Percentiles rank a stretch among this genome's conserved stretches.
Conservation (phyloP, 768 basidiomycete genomes). For the Naganishia vaughanmartiniae region DNA sequence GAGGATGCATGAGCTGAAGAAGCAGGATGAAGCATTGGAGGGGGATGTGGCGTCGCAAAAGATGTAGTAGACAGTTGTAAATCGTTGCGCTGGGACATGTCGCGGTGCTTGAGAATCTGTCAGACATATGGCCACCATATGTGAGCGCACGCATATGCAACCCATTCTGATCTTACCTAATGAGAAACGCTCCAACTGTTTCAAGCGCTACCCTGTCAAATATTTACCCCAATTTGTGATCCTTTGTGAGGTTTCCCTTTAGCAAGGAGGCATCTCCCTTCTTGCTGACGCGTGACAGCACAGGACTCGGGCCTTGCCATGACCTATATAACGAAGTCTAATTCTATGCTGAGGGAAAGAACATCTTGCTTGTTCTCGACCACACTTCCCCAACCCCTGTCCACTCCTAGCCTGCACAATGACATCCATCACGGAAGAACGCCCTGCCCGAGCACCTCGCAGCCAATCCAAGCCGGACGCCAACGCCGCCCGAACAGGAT, state of each 20-base stretch:
- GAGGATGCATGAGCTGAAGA: neutral
- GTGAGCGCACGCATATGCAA: no score
- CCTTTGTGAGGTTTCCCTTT: neutral
- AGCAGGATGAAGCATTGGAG: neutral
- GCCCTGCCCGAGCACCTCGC: neutral
- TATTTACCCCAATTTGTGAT: neutral
- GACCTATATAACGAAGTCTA: neutral
- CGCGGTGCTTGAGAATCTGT: neutral
- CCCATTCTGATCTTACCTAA: neutral
- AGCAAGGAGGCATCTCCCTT: constrained; percentile 1
- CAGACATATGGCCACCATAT: no score
- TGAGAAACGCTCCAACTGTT: neutral
- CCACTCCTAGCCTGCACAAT: neutral
- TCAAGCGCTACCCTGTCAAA: neutral
- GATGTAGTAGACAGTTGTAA: neutral
- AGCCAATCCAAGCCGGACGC: neutral
- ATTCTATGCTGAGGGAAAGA: neutral
- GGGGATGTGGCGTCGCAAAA: neutral
- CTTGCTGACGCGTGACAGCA: neutral
- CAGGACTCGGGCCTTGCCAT: neutral
- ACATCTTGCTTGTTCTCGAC: no score
- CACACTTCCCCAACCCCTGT: neutral
- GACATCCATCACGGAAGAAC: neutral
- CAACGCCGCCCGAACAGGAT: neutral
- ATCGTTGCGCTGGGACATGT: neutral